Evolutionary conservation across 2,329 filamentous ascomycete genomes (phyloP), one percentile per base, ranked within the genome.

Genomic region (Exophiala calicioides): DNA sequence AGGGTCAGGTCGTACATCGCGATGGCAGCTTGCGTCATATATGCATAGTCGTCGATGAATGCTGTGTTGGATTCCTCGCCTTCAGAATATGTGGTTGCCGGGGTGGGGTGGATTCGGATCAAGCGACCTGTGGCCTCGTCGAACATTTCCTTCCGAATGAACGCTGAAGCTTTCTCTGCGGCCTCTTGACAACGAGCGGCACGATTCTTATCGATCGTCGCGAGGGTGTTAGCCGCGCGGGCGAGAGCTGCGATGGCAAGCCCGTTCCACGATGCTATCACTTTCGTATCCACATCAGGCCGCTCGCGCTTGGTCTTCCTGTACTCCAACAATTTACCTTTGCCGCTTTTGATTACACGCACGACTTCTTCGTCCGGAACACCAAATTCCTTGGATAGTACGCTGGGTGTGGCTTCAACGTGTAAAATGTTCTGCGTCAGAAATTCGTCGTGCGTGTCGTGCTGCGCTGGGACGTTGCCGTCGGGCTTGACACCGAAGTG

Each of bases 21-120:
- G 46, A 97, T 72, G 1, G 96, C 74, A 0, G 90, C 91, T 38
- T 85, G 81, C 38, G 90, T 86, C 30, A 97, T 66, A 65, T 91
- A 95, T 2, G 91, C 89, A 63, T 97, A 97, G 69, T 98, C 93
- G 59, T 97, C 93, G 1, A 91, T 88, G 66, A 97, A 95, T 21
- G 82, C 81, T 68, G 85, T 94, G 31, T 91, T 81, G 5, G 42
- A 37, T 13, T 44, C 44, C 13, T 38, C 35, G 30, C 42, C 46
- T 13, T 44, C 21, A 2, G n/a, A n/a, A n/a, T n/a, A n/a, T n/a
- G 32, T 7, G 16, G 29, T 30, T 8, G 37, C 29, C 3, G 41
- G 36, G 27, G 24, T 26, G 12, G 26, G 34, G 18, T 30, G 23
- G 16, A 57, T 44, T 38, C 90, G 80, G 62, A 84, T 87, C 12